Percentiles rank a stretch among this genome's conserved stretches.
Evolutionary conservation across 2,329 filamentous ascomycete species (phyloP).

Genomic region (Raffaelea ambrosiae): DNA sequence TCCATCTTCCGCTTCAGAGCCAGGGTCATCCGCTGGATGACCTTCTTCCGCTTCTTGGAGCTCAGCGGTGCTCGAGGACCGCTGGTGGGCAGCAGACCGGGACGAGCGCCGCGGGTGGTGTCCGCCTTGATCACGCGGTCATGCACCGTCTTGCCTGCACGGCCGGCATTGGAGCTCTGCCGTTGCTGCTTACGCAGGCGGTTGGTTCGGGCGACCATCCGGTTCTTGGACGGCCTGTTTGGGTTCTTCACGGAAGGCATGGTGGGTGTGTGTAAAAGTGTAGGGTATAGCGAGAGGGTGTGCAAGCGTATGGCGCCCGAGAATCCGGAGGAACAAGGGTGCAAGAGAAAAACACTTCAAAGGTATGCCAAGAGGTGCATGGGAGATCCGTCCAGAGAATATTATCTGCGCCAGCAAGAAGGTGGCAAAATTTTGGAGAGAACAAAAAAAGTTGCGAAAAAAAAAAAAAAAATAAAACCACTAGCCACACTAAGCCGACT

Average conservation of each 20-base stretch:
- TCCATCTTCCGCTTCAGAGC: conserved; percentile 44
- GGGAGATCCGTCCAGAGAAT: too few species aligned
- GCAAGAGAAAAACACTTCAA: too few species aligned
- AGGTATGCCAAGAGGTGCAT: too few species aligned
- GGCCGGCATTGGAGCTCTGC: conserved; percentile 27
- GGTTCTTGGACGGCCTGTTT: conserved; percentile 47
- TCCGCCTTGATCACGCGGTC: conserved; percentile 24
- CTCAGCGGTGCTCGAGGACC: conserved; percentile 43
- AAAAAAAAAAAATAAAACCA: too few species aligned
- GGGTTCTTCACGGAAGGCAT: conserved; percentile 53
- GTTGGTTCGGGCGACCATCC: conserved; percentile 36
- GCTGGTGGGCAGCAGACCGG: conserved; percentile 46
- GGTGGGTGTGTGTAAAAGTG: too few species aligned
- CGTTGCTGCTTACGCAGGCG: conserved; percentile 34
- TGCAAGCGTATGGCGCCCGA: too few species aligned
- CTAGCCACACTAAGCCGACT: too few species aligned
- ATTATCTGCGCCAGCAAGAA: too few species aligned
- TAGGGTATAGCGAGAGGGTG: too few species aligned
- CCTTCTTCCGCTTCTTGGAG: conserved; percentile 47
- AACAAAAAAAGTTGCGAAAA: too few species aligned
- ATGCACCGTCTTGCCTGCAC: not conserved
- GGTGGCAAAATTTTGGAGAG: too few species aligned
- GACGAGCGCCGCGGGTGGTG: conserved; percentile 38
- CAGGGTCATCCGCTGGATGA: conserved; percentile 44
- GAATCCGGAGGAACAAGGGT: too few species aligned